A percentile compares a stretch with the other conserved stretches of the same genome.
These are phyloP conservation scores for Fremontodendron californicum DNA, from an alignment of 345 rosid species.

Conservation along the genomic window DNA sequence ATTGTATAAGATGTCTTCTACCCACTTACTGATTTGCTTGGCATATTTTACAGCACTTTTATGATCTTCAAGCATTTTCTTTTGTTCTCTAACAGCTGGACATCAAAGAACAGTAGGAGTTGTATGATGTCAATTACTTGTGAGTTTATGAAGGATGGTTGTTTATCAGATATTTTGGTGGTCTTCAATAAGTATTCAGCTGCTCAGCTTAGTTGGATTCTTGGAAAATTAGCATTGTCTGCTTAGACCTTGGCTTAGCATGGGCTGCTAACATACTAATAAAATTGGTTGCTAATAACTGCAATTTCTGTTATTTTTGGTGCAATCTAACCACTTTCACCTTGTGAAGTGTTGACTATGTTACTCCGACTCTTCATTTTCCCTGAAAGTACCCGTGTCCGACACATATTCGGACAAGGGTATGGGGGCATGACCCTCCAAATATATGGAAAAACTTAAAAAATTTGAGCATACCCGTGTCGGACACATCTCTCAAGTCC, in stretches of 20 bases:
- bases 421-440: too few species aligned
- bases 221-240: not conserved
- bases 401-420: too few species aligned
- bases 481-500: too few species aligned
- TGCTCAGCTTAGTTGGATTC: not conserved
- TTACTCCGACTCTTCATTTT: too few species aligned
- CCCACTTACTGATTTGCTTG: not conserved
- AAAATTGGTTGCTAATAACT: not conserved
- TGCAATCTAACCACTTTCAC: not conserved
- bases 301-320: not conserved
- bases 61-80: not conserved
- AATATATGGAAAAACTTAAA: too few species aligned
- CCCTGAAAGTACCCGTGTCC: too few species aligned
- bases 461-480: too few species aligned
- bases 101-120: not conserved
- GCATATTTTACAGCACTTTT: not conserved
- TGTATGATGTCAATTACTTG: not conserved
- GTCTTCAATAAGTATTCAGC: not conserved
- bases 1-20: not conserved
- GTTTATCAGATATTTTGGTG: not conserved
- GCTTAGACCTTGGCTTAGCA: not conserved
- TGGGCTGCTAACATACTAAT: not conserved
- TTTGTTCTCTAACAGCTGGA: not conserved
- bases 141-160: not conserved
- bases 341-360: not conserved